A percentile compares a stretch with the other conserved stretches of the same genome.
These are phyloP conservation scores for Auxenochlorella pyrenoidosa DNA, from an alignment of 139 green algal species.

Conservation along the genomic window DNA sequence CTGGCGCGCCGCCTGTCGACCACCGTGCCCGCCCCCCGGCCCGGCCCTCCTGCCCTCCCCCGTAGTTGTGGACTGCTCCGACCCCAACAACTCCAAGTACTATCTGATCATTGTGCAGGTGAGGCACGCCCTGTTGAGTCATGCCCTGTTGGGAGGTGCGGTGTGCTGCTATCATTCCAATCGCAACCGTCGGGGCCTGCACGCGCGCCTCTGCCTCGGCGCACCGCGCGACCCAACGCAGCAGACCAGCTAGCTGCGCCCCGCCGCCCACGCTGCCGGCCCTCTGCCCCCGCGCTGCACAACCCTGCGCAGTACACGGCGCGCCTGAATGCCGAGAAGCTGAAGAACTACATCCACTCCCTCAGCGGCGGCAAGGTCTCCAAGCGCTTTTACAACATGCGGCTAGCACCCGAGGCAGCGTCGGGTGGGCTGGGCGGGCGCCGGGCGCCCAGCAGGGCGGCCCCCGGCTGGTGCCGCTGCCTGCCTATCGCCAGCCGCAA, in stretches of 20 bases:
- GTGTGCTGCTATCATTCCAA: not conserved
- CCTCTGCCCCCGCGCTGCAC: too few species aligned
- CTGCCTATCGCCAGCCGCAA: too few species aligned
- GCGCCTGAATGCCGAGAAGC: slow-evolving; percentile 81
- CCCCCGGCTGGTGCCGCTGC: too few species aligned
- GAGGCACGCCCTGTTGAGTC: not conserved
- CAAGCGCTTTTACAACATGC: slow-evolving; percentile 82
- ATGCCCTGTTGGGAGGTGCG: not conserved
- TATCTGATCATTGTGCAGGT: slow-evolving; percentile 87
- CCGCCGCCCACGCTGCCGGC: too few species aligned
- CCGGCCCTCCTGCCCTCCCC: not conserved
- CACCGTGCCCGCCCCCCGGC: not conserved
- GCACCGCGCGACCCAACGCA: too few species aligned
- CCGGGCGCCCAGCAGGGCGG: too few species aligned
- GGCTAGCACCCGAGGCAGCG: slow-evolving; percentile 75
- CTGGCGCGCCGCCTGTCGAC: not conserved
- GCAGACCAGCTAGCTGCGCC: not conserved
- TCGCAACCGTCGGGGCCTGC: too few species aligned
- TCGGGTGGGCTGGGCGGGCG: slow-evolving; percentile 42
- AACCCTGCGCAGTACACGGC: slow-evolving; percentile 81
- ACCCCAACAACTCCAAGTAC: slow-evolving; percentile 75
- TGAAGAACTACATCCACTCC: slow-evolving; percentile 71
- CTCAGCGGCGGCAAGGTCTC: slow-evolving; percentile 60
- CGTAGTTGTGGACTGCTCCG: slow-evolving; percentile 49
- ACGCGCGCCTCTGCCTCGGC: too few species aligned